A percentile compares a stretch with the other conserved stretches of the same genome.
phyloP scores from a whole-genome alignment of 768 basidiomycete species.

The Tricholoma saponaceum region DNA sequence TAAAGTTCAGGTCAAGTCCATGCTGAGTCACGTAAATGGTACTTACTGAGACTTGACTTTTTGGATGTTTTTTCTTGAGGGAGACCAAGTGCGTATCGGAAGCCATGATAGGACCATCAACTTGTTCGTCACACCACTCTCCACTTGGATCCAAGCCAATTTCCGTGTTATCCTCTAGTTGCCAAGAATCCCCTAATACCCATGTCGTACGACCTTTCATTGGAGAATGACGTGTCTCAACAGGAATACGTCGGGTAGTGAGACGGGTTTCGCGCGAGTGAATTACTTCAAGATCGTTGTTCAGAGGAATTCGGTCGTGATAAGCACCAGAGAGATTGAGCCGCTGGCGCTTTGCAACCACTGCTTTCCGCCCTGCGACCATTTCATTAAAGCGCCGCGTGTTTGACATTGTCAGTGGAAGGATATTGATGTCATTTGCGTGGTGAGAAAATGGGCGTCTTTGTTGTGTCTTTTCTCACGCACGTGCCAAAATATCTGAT shows the following conservation, averaged over 20 bases:
- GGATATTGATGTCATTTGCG: no score
- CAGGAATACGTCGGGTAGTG: not conserved
- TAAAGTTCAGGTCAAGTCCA: no score
- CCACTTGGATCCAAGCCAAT: slow-evolving; percentile 7
- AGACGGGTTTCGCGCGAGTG: not conserved
- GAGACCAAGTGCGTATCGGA: not conserved
- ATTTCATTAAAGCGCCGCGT: no score
- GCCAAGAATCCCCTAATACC: not conserved
- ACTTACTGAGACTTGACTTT: slow-evolving; percentile 4
- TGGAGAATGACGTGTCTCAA: not conserved
- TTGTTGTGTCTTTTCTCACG: no score
- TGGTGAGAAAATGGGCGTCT: no score
- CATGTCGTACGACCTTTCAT: not conserved
- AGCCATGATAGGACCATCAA: slow-evolving; percentile 6
- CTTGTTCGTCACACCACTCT: slow-evolving; percentile 6
- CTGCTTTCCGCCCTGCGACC: no score
- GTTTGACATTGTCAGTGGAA: no score
- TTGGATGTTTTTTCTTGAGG: slow-evolving; percentile 2
- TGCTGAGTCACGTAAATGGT: not conserved
- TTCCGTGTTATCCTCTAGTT: slow-evolving; percentile 1
- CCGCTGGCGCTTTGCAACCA: not conserved
- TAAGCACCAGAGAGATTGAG: not conserved
- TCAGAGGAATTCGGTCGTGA: not conserved
- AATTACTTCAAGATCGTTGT: not conserved
- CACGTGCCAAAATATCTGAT: no score